Evolutionary conservation across 352 stramenopile genomes (phyloP).

Genomic region (Phytophthora foliorum): DNA sequence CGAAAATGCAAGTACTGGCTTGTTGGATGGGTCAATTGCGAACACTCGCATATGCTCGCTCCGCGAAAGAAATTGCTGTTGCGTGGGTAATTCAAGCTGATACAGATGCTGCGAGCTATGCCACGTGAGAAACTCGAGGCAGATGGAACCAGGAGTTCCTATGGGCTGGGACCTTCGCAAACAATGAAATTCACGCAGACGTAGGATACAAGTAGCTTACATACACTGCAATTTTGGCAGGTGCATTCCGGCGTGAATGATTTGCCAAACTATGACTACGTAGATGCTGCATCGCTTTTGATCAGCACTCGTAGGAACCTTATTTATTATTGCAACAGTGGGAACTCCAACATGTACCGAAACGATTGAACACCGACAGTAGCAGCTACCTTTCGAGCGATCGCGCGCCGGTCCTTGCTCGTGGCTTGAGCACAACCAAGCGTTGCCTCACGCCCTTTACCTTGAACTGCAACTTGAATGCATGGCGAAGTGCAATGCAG

Average conservation of each 20-base stretch:
- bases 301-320: not conserved
- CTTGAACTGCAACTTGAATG: constrained; percentile 29
- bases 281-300: no score
- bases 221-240: no score
- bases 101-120: constrained; percentile 14
- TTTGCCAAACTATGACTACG: no score
- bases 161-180: constrained; percentile 6
- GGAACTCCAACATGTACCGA: no score
- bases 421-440: constrained; percentile 13
- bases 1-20: constrained; percentile 8
- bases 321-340: not conserved
- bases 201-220: no score
- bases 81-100: not conserved
- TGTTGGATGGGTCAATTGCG: constrained; percentile 15
- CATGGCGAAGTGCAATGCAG: not conserved
- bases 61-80: constrained; percentile 15
- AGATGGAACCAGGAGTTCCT: constrained; percentile 14
- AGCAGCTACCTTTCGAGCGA: not conserved
- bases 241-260: no score
- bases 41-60: not conserved
- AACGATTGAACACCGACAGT: not conserved
- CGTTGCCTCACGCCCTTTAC: constrained; percentile 23
- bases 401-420: not conserved
- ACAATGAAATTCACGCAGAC: not conserved
- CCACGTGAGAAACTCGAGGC: constrained; percentile 15